phyloP scores from a whole-genome alignment of 106 monocot genomes.

The Allium cepa region DNA sequence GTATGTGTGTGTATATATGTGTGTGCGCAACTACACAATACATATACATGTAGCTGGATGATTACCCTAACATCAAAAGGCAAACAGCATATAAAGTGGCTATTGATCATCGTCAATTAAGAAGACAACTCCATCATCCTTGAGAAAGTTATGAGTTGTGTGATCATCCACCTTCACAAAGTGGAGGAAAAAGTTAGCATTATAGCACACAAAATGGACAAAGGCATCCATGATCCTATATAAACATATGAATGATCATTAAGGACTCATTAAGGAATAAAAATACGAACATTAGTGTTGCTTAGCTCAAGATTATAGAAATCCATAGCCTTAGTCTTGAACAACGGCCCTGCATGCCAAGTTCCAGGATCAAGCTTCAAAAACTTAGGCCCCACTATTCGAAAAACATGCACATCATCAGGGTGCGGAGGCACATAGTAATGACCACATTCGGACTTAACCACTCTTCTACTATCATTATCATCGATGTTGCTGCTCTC shows the following conservation, averaged over 20 bases:
- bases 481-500: constrained; percentile 7
- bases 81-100: too few relatives aligned
- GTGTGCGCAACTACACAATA: too few relatives aligned
- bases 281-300: constrained; percentile 69
- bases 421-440: constrained; percentile 66
- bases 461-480: constrained; percentile 6
- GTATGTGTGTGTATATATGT: too few relatives aligned
- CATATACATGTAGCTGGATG: too few relatives aligned
- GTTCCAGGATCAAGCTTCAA: constrained; percentile 80
- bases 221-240: too few relatives aligned
- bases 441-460: constrained; percentile 54
- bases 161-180: constrained; percentile 41
- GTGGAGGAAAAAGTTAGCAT: background rate
- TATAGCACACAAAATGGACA: background rate
- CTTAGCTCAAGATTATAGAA: constrained; percentile 99
- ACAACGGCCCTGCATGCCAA: constrained; percentile 95
- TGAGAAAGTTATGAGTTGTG: constrained; percentile 44
- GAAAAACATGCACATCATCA: constrained; percentile 62
- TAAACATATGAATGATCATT: too few relatives aligned
- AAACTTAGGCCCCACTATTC: constrained; percentile 65
- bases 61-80: too few relatives aligned
- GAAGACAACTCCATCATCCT: constrained; percentile 37
- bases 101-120: constrained; percentile 22
- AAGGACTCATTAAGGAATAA: background rate
- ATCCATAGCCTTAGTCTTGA: constrained; percentile 59